Evolutionary conservation across 495 filamentous ascomycete species (phyloP).

Genomic region (Massariosphaeria phaeospora): DNA sequence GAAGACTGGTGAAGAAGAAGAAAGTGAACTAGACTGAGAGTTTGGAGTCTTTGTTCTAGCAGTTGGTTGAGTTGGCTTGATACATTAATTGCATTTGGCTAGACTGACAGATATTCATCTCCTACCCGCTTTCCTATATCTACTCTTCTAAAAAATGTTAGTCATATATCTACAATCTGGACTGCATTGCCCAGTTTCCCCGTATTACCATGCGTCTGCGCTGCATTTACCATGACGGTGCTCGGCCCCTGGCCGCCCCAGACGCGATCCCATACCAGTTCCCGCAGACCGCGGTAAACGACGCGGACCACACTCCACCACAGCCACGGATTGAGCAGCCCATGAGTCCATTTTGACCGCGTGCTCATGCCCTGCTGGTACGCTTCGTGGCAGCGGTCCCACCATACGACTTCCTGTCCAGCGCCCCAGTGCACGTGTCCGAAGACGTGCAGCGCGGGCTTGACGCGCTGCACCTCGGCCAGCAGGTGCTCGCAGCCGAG

Average conservation of each 20-base stretch:
- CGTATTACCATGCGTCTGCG: constrained; percentile 63
- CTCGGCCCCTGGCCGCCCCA: constrained; percentile 60
- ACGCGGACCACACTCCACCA: constrained; percentile 63
- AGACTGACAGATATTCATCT: no score
- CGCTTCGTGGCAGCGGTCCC: constrained; percentile 66
- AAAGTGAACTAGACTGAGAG: no score
- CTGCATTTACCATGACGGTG: constrained; percentile 69
- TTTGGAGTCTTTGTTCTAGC: no score
- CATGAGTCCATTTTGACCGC: constrained; percentile 44
- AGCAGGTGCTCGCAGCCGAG: constrained; percentile 74
- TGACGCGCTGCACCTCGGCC: constrained; percentile 70
- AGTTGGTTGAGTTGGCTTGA: no score
- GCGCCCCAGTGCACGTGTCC: constrained; percentile 76
- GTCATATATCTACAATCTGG: constrained; percentile 52
- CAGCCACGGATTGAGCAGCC: constrained; percentile 48
- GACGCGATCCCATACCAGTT: constrained; percentile 63
- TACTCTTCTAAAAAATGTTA: background rate
- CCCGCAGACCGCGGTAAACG: constrained; percentile 56
- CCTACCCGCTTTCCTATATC: background rate
- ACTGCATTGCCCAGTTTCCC: constrained; percentile 60
- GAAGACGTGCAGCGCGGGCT: constrained; percentile 78
- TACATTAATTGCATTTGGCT: no score
- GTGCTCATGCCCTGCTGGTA: constrained; percentile 63
- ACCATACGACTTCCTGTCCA: constrained; percentile 63
- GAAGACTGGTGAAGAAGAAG: no score